phyloP scores from a whole-genome alignment of 257 asterid species.

The Gentiana macrophylla region DNA sequence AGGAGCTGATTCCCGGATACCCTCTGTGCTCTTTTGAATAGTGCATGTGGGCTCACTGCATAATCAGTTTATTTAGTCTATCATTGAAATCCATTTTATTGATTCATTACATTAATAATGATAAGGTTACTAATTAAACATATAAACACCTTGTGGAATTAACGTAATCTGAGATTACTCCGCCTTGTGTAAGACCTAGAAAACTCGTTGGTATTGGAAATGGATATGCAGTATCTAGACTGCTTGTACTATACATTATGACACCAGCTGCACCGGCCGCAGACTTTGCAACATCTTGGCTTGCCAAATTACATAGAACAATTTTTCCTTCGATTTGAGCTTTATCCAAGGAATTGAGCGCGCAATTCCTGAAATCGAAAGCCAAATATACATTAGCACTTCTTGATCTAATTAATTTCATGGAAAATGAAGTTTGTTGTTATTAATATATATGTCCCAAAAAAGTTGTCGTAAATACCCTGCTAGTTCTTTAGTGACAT shows the following conservation, averaged over 20 bases:
- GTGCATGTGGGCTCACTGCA: conserved; percentile 37
- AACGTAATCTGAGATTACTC: neutral
- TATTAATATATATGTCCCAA: too few species aligned
- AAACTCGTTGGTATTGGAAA: too few species aligned
- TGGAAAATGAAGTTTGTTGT: too few species aligned
- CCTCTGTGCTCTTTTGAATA: conserved; percentile 27
- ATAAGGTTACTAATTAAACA: neutral
- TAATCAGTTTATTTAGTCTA: neutral
- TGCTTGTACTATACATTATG: too few species aligned
- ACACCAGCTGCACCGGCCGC: neutral
- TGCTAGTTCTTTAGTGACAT: conserved; percentile 15
- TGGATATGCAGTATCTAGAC: too few species aligned
- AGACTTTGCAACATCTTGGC: neutral
- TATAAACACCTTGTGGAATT: neutral
- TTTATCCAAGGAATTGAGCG: conserved; percentile 25
- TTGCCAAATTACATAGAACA: too few species aligned
- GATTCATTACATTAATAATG: too few species aligned
- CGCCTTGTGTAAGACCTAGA: too few species aligned
- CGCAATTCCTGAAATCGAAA: conserved; percentile 27
- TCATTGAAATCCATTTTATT: neutral
- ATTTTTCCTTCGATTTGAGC: conserved; percentile 19
- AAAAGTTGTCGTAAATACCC: neutral
- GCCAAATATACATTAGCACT: neutral
- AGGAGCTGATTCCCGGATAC: conserved; percentile 38
- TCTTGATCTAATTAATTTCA: neutral